Conservation (phyloP, 495 filamentous ascomycete species). For the Amphirosellinia nigrospora region DNA sequence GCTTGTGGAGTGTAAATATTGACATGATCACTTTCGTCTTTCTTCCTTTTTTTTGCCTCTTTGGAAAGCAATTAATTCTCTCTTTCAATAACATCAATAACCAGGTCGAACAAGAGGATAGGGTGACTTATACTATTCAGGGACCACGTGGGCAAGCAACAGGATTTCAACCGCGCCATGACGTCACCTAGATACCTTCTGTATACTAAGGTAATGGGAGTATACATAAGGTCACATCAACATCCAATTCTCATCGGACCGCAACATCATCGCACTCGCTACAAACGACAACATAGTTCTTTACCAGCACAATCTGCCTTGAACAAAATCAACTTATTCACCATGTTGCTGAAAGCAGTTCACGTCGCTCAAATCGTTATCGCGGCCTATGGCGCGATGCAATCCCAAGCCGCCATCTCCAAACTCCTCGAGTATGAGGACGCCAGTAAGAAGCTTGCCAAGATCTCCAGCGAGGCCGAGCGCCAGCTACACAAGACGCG, state of each 20-base stretch:
- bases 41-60: not conserved
- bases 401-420: conserved; percentile 50
- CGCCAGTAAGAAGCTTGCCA: conserved; percentile 47
- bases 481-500: conserved; percentile 49
- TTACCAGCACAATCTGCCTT: not conserved
- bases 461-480: conserved; percentile 46
- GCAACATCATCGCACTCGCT: not conserved
- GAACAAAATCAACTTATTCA: not conserved
- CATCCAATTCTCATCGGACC: too few species aligned
- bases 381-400: conserved; percentile 31
- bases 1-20: not conserved
- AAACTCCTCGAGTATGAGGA: conserved; percentile 51
- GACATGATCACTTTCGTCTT: not conserved
- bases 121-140: not conserved
- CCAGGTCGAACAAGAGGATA: not conserved
- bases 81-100: not conserved
- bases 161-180: not conserved
- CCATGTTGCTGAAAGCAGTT: conserved; percentile 26
- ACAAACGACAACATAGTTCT: not conserved
- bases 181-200: too few species aligned
- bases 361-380: conserved; percentile 28
- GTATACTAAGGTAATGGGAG: too few species aligned
- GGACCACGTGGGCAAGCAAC: conserved; percentile 4
- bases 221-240: too few species aligned
- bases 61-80: not conserved